Evolutionary conservation across 2,329 filamentous ascomycete genomes (phyloP), one percentile per base, ranked within the genome.

Genomic region (Xenoacremonium recifei): DNA sequence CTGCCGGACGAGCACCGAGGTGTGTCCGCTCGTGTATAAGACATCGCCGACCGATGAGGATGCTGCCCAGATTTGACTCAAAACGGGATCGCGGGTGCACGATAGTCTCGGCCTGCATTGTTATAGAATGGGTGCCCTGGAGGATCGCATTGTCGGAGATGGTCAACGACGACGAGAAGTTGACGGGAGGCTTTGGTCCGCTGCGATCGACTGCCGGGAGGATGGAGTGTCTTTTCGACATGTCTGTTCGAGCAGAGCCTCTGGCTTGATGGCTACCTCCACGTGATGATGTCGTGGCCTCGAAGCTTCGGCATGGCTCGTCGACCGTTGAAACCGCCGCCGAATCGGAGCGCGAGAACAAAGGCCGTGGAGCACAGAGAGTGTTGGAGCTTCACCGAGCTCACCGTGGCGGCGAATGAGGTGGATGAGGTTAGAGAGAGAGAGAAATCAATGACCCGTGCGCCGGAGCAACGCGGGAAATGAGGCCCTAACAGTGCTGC

Each of bases 31-130:
- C 93, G 53, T 86, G 82, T 32, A 97, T 75, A 34, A 96, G 86
- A 56, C 87, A 93, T 39, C 85, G 82, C 44, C 88, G 82, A 19
- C 91, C 90, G 45, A 95, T 79, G 20, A 83, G 82, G 52, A 97
- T 82, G 32, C 89, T 84, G 4, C 89, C 89, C 38, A 85, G 76
- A 43, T 82, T 82, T 7, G 92, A 85, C 57, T 90, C 87, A 42
- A 96, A 77, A 48, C 84, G 82, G 13, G 84, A 80, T 36, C 91
- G 87, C 1, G 93, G 91, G 58, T 97, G 92, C n/a, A 99, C 69
- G 6, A 96, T 79, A 4, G 82, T 84, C 58, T 89, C 84, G 18
- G 87, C 76, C 42, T 84, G 84, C 49, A 97, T 82, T 33, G 81
- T 84, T 49, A 99, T 88, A 2, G 82, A 84, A 61, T 95, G 79